Evolutionary conservation across 75 land plant species (phyloP), one percentile per base, ranked within the genome.

Genomic region (Sequoia sempervirens): DNA sequence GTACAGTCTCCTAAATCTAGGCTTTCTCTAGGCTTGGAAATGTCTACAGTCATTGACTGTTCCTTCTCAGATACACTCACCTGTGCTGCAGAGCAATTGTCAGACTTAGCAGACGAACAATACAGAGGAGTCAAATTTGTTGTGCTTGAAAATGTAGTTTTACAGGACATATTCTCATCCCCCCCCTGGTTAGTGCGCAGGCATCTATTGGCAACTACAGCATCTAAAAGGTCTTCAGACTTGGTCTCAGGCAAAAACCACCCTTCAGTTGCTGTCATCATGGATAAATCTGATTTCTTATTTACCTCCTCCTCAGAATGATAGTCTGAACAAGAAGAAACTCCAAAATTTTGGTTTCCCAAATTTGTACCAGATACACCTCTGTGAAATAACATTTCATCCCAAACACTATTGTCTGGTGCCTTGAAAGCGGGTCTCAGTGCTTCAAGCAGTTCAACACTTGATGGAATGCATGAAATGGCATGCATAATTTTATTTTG

Each of bases 161-260:
- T 87, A 75, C 88, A 88, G 56, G 92, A 92, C 4, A 83, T 40
- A 74, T 47, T 80, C 17, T 88, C 91, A 83, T 88, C 90, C 54
- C 88, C 79, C 30, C 40, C 83, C 56, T 88, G 91, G 52, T 79
- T 85, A 52, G 79, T 32, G 40, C 64, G 61, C 14, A 84, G 76
- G 45, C 86, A 69, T 28, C 83, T 81, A 72, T 80, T 91, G 5
- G 91, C 91, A n/a, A 94, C 87, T 28, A 94, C 88, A 74, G 96
- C 96, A 87, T 94, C 96, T 82, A 94, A 85, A 30, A 92, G 86
- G 81, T 88, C 83, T 72, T 94, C 96, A 40, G 88, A 20, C 4
- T 82, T 83, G 36, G 30, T 78, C 61, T 75, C 87, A 38, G 87
- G 69, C 50, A 86, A 85, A 18, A 83, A 64, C 54, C 82, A 64